Conservation (phyloP, 148 eudicot genomes). For the Cornus controversa region DNA sequence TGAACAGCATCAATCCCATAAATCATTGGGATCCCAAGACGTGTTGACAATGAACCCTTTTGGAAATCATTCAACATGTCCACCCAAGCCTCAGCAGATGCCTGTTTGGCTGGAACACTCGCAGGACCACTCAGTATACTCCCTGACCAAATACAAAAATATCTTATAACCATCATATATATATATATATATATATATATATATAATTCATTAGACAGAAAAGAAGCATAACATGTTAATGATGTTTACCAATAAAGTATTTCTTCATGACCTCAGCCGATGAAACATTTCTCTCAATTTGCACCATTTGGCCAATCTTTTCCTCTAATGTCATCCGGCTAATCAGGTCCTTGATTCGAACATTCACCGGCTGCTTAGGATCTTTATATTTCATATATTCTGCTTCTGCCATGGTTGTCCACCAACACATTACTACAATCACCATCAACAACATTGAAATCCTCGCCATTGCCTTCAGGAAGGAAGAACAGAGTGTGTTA, state of each 20-base stretch:
- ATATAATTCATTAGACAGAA: too few species aligned
- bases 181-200: not conserved
- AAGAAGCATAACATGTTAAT: not conserved
- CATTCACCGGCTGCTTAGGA: conserved; percentile 30
- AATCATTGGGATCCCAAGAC: conserved; percentile 77
- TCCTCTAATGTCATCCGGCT: conserved; percentile 41
- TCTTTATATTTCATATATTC: conserved; percentile 33
- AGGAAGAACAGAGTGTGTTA: not conserved
- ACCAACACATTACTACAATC: conserved; percentile 28
- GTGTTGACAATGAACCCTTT: conserved; percentile 65
- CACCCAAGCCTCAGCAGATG: conserved; percentile 68
- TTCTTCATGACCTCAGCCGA: conserved; percentile 34
- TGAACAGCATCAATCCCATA: conserved; percentile 95
- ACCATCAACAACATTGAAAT: not conserved
- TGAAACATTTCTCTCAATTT: conserved; percentile 39
- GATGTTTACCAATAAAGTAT: conserved; percentile 33
- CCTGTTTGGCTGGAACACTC: conserved; percentile 61
- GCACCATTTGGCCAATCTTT: conserved; percentile 51
- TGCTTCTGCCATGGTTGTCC: conserved; percentile 16
- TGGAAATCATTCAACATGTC: conserved; percentile 80
- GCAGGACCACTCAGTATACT: conserved; percentile 85
- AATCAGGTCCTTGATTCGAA: conserved; percentile 39
- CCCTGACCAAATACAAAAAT: conserved; percentile 31
- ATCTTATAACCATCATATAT: not conserved
- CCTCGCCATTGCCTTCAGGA: conserved; percentile 15